Evolutionary conservation across 768 basidiomycete genomes (phyloP), one percentile per base, ranked within the genome.

Genomic region (Ephemerocybe angulata): DNA sequence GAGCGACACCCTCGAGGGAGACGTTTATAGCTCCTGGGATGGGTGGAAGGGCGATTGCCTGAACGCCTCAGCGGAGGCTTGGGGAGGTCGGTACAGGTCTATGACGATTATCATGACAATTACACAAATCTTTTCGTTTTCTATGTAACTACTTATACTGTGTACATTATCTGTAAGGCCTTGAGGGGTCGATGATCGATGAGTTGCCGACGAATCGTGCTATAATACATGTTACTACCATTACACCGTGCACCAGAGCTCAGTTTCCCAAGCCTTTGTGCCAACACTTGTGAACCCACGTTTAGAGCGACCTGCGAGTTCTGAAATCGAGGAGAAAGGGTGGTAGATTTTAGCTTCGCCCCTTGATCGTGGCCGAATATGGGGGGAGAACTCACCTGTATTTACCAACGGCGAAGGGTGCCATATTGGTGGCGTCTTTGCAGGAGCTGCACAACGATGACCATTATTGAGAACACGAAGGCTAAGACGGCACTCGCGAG

Each of bases 1-100:
- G 67, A 13, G 35, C 67, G 2, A 68, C 64, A 1, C 65, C 65
- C 12, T 19, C 35, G 48, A 28, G 48, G 30, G 48, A 50, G 43
- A 28, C 22, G 4, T 5, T 46, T 35, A 17, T 8, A 17, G 38
- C 10, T 13, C 21, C n/a, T 6, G 7, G 15, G 43, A 4, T 28
- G 22, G 7, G 21, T 28, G 43, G 10, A 25, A 22, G 43, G 43
- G 12, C n/a, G n/a, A n/a, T 10, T 22, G 21, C 25, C 10, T 22
- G 21, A 10, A 46, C 21, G 21, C 7, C 43, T n/a, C 27, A 6
- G 4, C 27, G 21, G 27, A 24, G 43, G 21, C 22, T 4, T 22
- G 21, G 4, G 6, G 38, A 10, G 38, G 7, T 6, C 7, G 15
- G 38, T 13, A 41, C 17, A 41, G 38, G 15, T 7, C 10, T 6